Evolutionary conservation across 108 stramenopile species (phyloP), one percentile per base, ranked within the genome.

Genomic region (Conticribra weissflogii): DNA sequence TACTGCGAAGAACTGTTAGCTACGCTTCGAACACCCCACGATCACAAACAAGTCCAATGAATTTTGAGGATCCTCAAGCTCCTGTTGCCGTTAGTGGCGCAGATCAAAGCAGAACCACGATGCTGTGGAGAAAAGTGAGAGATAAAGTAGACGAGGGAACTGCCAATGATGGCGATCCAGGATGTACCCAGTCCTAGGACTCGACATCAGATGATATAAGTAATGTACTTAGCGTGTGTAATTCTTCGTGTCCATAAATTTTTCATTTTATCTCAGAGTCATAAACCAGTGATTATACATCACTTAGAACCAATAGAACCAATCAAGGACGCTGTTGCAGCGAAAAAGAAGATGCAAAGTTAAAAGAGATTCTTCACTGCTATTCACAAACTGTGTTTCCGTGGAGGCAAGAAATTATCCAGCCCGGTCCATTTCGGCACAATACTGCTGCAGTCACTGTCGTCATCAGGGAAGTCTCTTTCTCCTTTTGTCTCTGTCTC

Each of bases 1-100:
- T 19, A n/a, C 64, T 73, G 72, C 64, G 72, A 65, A 54, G 72
- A 52, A 41, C 72, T 9, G 30, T 65, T 33, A 65, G 51, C 30
- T 72, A 54, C 23, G 45, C 53, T 5, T 27, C 27, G 0, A n/a
- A 44, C 25, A 62, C 59, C 19, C 59, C 71, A 32, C 30, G 64
- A 33, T 53, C 50, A 17, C 36, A 33, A 1, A 2, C 50, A 8
- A 33, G 23, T 1, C 2, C 28, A 41, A 29, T 23, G 9, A 41
- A 54, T 55, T 45, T 44, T 25, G 25, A 31, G 18, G 61, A 55
- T 25, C 17, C 34, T 12, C 25, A 16, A 19, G 19, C 34, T 22
- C 47, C 69, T 28, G 34, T 36, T 24, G 17, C 46, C 14, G 29
- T 19, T 12, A 36, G 22, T 12, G 61, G 61, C 17, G 9, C 31